A percentile compares a stretch with the other conserved stretches of the same genome.
phyloP scores from a whole-genome alignment of 2,329 filamentous ascomycete genomes.

The Calonectria naviculata region DNA sequence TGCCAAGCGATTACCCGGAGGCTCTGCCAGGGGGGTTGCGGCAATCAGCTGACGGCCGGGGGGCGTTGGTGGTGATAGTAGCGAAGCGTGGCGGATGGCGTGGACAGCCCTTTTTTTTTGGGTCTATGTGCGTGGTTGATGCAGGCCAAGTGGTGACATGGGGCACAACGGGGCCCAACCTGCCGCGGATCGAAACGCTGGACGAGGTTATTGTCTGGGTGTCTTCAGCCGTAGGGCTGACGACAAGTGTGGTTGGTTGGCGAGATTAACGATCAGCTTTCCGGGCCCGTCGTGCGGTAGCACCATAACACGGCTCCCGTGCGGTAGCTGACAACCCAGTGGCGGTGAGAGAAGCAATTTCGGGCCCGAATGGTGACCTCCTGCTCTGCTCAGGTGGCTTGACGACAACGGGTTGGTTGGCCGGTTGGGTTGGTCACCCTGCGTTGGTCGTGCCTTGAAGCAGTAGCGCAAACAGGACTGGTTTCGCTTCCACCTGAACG shows the following conservation, averaged over 20 bases:
- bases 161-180: not conserved
- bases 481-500: not conserved
- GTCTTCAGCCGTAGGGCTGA: slow-evolving; percentile 23
- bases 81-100: not conserved
- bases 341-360: slow-evolving; percentile 11
- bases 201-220: not conserved
- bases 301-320: not conserved
- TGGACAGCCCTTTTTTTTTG: not conserved
- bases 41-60: slow-evolving; percentile 3
- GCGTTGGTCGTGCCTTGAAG: not conserved
- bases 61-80: not conserved
- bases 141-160: not conserved
- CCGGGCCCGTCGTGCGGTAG: slow-evolving; percentile 13
- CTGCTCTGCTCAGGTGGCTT: not conserved
- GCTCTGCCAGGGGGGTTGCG: not conserved
- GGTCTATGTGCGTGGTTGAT: slow-evolving; percentile 1
- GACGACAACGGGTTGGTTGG: not conserved
- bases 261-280: not conserved
- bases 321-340: not conserved
- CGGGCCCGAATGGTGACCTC: slow-evolving; percentile 1
- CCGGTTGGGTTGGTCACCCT: not conserved
- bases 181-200: not conserved
- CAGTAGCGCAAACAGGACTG: not conserved
- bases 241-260: slow-evolving; percentile 11
- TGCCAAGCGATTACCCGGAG: slow-evolving; percentile 7